Conservation (phyloP, 2,329 filamentous ascomycete species). For the Neofusicoccum kwambonambiense region DNA sequence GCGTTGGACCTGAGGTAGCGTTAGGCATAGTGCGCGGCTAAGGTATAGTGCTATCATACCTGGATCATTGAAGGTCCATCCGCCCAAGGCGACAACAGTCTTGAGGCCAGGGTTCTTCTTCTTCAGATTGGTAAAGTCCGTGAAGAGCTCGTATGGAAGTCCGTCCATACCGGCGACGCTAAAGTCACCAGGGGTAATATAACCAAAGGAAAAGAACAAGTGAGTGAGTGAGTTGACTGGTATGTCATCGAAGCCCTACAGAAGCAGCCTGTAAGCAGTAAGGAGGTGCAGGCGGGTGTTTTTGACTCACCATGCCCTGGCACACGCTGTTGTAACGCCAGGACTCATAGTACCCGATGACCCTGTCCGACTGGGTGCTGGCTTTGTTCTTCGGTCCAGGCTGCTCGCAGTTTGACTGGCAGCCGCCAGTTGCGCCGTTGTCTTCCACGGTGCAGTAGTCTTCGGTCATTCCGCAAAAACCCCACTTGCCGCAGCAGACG, state of each 20-base stretch:
- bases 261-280: too few relatives aligned
- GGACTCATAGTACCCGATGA: conserved; percentile 20
- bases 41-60: too few relatives aligned
- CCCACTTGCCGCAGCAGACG: conserved; percentile 3
- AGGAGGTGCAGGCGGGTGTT: not conserved
- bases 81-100: conserved; percentile 43
- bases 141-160: conserved; percentile 25
- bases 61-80: conserved; percentile 43
- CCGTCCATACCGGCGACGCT: conserved; percentile 27
- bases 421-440: not conserved
- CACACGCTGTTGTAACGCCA: conserved; percentile 20
- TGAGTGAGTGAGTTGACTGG: conserved; percentile 27
- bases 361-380: not conserved
- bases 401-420: conserved; percentile 14
- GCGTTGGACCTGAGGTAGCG: conserved; percentile 18
- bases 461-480: conserved; percentile 2
- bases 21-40: too few relatives aligned
- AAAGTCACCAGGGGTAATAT: conserved; percentile 23
- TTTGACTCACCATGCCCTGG: conserved; percentile 21
- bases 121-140: conserved; percentile 35
- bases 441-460: conserved; percentile 13
- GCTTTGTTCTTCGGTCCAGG: not conserved
- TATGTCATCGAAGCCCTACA: conserved; percentile 20
- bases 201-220: conserved; percentile 25
- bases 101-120: conserved; percentile 29